phyloP scores from a whole-genome alignment of 1,284 basidiomycete genomes.

The Moesziomyces parantarcticus region DNA sequence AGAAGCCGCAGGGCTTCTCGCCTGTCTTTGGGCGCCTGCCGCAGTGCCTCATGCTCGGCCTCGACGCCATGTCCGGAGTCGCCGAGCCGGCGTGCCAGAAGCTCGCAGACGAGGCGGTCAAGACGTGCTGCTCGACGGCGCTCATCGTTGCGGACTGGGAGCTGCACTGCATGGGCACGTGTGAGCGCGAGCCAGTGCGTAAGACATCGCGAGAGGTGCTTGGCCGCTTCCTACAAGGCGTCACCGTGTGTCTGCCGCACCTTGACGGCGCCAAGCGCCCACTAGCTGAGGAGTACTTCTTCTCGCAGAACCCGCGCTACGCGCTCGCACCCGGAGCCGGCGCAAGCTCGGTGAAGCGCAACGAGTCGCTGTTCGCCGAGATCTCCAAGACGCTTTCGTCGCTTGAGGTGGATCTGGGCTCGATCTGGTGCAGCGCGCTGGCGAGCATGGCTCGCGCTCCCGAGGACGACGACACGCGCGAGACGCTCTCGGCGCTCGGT shows the following conservation, averaged over 20 bases:
- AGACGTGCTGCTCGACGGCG: constrained; percentile 32
- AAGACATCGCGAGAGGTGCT: constrained; percentile 38
- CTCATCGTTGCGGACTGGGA: constrained; percentile 46
- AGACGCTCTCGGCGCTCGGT: constrained; percentile 28
- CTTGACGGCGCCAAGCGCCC: constrained; percentile 22
- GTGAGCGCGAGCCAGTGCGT: constrained; percentile 18
- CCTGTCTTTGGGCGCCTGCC: constrained; percentile 47
- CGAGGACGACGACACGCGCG: constrained; percentile 26
- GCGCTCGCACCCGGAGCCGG: constrained; percentile 7
- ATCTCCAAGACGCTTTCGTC: constrained; percentile 39
- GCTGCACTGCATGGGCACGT: constrained; percentile 16
- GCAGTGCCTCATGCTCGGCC: constrained; percentile 35
- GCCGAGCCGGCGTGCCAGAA: constrained; percentile 4
- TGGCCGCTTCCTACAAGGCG: constrained; percentile 30
- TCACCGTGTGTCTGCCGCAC: constrained; percentile 37
- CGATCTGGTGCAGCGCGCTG: constrained; percentile 34
- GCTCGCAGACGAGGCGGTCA: constrained; percentile 23
- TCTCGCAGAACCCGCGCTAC: constrained; percentile 23
- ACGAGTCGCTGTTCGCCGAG: constrained; percentile 40
- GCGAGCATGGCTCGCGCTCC: constrained; percentile 27
- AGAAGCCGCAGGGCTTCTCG: constrained; percentile 54
- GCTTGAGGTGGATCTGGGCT: constrained; percentile 34
- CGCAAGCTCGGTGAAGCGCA: constrained; percentile 25
- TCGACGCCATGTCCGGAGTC: constrained; percentile 6
- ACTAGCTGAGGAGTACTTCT: constrained; percentile 34